phyloP scores from a whole-genome alignment of 345 rosid genomes.

The Trapa bicornis region DNA sequence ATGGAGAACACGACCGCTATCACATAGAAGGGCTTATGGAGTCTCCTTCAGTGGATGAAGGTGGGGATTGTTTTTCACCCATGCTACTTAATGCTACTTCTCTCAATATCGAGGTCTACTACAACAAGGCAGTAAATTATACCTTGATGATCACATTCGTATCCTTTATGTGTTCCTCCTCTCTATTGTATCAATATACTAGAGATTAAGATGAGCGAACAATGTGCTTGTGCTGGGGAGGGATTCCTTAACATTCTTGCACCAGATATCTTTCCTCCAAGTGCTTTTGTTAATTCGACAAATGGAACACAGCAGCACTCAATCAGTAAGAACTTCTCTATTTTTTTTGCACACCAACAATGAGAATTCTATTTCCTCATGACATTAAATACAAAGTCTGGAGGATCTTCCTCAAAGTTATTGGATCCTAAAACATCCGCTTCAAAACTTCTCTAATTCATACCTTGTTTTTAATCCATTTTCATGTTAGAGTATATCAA shows the following conservation, averaged over 20 bases:
- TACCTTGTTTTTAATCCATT: not conserved
- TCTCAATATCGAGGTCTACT: slow-evolving; percentile 87
- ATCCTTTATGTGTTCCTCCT: slow-evolving; percentile 42
- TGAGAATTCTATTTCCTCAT: no score
- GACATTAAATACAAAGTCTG: no score
- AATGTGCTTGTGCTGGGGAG: slow-evolving; percentile 9
- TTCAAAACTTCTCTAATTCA: slow-evolving; percentile 11
- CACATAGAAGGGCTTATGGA: slow-evolving; percentile 90
- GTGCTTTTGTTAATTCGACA: slow-evolving; percentile 89
- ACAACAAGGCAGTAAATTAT: slow-evolving; percentile 96
- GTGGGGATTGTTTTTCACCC: slow-evolving; percentile 82
- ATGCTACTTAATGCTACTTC: slow-evolving; percentile 79
- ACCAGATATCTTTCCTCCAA: slow-evolving; percentile 85
- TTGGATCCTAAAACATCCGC: no score
- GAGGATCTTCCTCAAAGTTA: no score
- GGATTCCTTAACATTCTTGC: slow-evolving; percentile 47
- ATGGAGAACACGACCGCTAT: slow-evolving; percentile 57
- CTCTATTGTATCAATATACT: not conserved
- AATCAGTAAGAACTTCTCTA: slow-evolving; percentile 45
- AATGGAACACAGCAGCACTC: slow-evolving; percentile 98
- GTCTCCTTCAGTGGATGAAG: slow-evolving; percentile 88
- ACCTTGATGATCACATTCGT: slow-evolving; percentile 98
- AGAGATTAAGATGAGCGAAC: not conserved
- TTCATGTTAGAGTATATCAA: not conserved
- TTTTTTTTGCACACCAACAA: not conserved